Conservation (phyloP, 2,329 filamentous ascomycete species). For the Metarhizium robertsii region DNA sequence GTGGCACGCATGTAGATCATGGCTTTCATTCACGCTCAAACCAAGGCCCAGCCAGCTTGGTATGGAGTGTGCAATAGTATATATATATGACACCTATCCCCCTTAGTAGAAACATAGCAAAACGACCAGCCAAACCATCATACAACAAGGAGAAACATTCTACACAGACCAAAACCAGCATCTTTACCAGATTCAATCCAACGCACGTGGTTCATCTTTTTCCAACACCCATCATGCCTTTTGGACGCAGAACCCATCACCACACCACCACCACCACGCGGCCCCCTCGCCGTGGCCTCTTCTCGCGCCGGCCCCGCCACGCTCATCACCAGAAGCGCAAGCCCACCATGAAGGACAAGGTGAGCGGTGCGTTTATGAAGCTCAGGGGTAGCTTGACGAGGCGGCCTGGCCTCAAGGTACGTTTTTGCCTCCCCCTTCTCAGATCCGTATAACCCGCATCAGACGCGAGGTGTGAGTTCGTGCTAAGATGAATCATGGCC, state of each 20-base stretch:
- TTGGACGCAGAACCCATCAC: conserved; percentile 16
- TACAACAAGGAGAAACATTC: too few relatives aligned
- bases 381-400: conserved; percentile 61
- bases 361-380: conserved; percentile 66
- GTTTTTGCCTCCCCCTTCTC: conserved; percentile 4
- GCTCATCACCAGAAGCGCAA: conserved; percentile 58
- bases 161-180: neutral
- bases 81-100: too few relatives aligned
- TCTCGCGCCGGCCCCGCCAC: conserved; percentile 27
- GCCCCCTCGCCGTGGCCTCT: conserved; percentile 31
- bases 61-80: too few relatives aligned
- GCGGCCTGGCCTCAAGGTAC: conserved; percentile 61
- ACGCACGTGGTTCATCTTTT: neutral
- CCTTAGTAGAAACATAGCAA: too few relatives aligned
- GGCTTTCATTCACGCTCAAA: too few relatives aligned
- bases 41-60: too few relatives aligned
- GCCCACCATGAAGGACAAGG: conserved; percentile 63
- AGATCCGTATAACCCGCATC: neutral
- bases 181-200: neutral
- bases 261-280: conserved; percentile 24
- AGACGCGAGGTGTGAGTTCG: neutral
- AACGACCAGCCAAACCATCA: too few relatives aligned
- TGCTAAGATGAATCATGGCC: neutral
- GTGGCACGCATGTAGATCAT: too few relatives aligned
- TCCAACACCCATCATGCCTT: conserved; percentile 10